Percentiles rank a stretch among this genome's conserved stretches.
Conservation (phyloP, 176 grass and related monocot genomes). For the Echinochloa phyllopogon region DNA sequence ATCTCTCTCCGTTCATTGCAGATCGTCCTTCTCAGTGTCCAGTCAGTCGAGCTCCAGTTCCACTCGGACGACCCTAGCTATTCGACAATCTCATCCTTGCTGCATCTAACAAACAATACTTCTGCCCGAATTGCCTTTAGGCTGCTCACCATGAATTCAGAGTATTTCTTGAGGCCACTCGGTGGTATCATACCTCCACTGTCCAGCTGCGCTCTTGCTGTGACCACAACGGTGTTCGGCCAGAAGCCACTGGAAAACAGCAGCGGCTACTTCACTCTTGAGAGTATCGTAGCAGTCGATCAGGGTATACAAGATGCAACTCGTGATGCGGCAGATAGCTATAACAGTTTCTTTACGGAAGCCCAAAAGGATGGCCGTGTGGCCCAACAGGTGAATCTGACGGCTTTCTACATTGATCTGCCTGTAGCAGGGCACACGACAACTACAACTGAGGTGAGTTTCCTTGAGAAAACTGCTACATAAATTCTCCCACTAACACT, state of each 20-base stretch:
- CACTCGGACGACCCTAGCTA: neutral
- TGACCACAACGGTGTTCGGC: neutral
- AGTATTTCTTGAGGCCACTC: neutral
- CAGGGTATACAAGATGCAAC: neutral
- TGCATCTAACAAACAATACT: constrained; percentile 17
- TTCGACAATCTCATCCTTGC: neutral
- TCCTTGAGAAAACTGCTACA: too few relatives aligned
- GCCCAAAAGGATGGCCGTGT: neutral
- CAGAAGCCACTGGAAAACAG: neutral
- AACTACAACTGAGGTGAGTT: neutral
- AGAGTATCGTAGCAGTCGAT: neutral
- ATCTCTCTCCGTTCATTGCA: neutral
- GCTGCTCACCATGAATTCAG: neutral
- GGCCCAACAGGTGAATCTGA: constrained; percentile 4
- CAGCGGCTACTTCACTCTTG: neutral
- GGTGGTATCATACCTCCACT: constrained; percentile 2
- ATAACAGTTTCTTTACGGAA: neutral
- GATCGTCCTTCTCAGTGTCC: constrained; percentile 4
- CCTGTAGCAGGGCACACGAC: neutral
- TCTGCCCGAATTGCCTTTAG: neutral
- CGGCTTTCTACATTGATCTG: neutral
- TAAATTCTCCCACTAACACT: too few relatives aligned
- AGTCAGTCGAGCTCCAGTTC: constrained; percentile 18
- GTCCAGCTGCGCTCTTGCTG: neutral
- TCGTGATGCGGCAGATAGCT: neutral